Evolutionary conservation across 2,329 filamentous ascomycete genomes (phyloP), one percentile per base, ranked within the genome.

Genomic region (Chaetomiaceae sp.): DNA sequence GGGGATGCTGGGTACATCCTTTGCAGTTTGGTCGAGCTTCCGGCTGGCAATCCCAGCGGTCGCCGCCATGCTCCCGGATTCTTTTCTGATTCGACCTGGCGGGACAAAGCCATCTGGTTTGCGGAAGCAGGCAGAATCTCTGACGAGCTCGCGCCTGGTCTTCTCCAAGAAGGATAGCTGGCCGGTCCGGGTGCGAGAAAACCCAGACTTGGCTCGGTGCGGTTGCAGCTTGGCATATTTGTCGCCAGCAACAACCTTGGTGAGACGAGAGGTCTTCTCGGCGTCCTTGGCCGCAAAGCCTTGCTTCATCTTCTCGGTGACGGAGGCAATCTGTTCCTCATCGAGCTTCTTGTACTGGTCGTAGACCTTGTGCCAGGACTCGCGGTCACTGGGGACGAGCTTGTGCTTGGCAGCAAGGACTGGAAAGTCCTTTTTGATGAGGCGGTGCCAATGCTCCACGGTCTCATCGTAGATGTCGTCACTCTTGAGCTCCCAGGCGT

Each of bases 311-410:
- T 73, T 73, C 53, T 74, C 76, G 51, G 81, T 76, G 57, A 85
- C 83, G 19, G 73, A 72, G 4, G 74, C 73, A 7, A 85, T 74
- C 46, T 79, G 74, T 45, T 75, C 70, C 30, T 79, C 72, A 33
- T 82, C 77, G 55, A 84, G 73, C 37, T 72, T 73, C 57, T 80
- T 76, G 63, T 91, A 84, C 56, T 82, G 81, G 57, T 77, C 73
- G 70, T 95, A 96, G 13, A 95, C 76, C 49, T 85, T 82, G 64
- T 85, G 82, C 90, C 90, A 96, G 53, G 82, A 82, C 31, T 73
- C 73, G 0, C 85, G 81, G 55, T 88, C 77, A 49, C 76, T 75
- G 0, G 87, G 87, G 20, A 81, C 73, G 58, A 83, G 79, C 21
- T 81, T 78, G 63, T 86, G 82, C 40, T 72, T 70, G 37, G 83